Evolutionary conservation across 148 eudicot genomes (phyloP), one percentile per base, ranked within the genome.

Genomic region (Rhododendron vialii): DNA sequence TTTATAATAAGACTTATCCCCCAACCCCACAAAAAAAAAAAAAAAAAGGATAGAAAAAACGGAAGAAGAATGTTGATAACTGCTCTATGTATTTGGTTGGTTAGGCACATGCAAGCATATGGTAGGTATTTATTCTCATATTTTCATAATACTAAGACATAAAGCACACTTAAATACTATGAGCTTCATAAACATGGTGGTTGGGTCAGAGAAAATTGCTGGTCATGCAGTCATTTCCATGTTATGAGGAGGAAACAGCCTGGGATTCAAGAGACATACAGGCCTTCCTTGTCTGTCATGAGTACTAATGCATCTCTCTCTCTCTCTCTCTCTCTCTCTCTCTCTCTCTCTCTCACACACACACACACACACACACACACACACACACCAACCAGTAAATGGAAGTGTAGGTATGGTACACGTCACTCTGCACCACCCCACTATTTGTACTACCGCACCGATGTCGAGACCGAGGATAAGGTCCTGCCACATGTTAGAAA

Each of bases 61-160:
- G 38, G 41, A 30, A 14, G 41, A 30, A 30, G 24, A 43, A 78
- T 22, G 81, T 10, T 47, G 9, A 45, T 78, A 47, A 78, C 30
- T 22, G 81, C 28, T 45, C 53, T 24, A 20, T 24, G 30, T 45
- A n/a, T 51, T 24, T 45, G 51, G 51, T 47, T 78, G 30, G 51
- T 47, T 45, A 47, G 81, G 81, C 81, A 78, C 81, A 78, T 22
- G 81, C 51, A 78, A 47, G 15, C 55, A 78, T 78, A 45, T 78
- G 53, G 55, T 43, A 41, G 81, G 53, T 45, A 78, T 45, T 11
- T 78, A 18, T 24, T 78, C 81, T 11, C 28, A 22, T 3, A 41
- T 45, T 2, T 9, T 8, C 22, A 78, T 20, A 43, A 41, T 41
- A 41, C 45, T 41, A 41, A 41, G 45, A 41, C 17, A 45, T 4